Evolutionary conservation across 1,139 yeast species (phyloP).

Genomic region (Magnusiomyces suaveolens): DNA sequence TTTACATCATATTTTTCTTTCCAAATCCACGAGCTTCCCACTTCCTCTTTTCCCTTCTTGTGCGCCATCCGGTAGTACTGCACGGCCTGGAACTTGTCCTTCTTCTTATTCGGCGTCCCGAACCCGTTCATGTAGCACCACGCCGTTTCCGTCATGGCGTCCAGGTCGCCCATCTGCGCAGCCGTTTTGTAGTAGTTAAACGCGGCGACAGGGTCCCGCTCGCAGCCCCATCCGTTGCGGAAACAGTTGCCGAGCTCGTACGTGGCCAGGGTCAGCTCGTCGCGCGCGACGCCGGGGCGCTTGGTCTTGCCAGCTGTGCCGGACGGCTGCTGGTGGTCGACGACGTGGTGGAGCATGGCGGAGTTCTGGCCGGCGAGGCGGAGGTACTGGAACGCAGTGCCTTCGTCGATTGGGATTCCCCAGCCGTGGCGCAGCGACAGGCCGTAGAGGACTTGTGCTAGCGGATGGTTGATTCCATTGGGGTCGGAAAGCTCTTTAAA

Average conservation of each 20-base stretch:
- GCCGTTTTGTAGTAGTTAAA: conserved; percentile 29
- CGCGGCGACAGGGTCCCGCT: conserved; percentile 25
- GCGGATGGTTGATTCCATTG: conserved; percentile 21
- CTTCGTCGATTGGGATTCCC: conserved; percentile 26
- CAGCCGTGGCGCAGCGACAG: conserved; percentile 32
- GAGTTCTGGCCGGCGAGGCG: conserved; percentile 25
- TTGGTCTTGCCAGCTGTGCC: background rate
- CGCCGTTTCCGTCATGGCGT: conserved; percentile 30
- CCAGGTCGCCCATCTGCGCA: conserved; percentile 30
- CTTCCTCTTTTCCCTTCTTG: conserved; percentile 25
- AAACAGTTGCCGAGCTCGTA: conserved; percentile 32
- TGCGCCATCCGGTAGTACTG: conserved; percentile 28
- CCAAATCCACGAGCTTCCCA: conserved; percentile 34
- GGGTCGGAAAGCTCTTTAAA: conserved; percentile 25
- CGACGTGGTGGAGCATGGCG: conserved; percentile 21
- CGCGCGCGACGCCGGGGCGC: conserved; percentile 20
- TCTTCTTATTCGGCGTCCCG: conserved; percentile 24
- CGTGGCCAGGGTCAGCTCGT: conserved; percentile 28
- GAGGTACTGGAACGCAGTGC: conserved; percentile 24
- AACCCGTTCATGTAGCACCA: conserved; percentile 28
- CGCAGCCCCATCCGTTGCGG: conserved; percentile 32
- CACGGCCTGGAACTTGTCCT: conserved; percentile 28
- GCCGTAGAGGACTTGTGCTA: conserved; percentile 30
- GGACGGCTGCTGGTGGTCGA: conserved; percentile 3
- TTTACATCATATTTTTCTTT: conserved; percentile 22